phyloP scores from a whole-genome alignment of 2,329 filamentous ascomycete genomes.

The Purpureocillium lavendulum region DNA sequence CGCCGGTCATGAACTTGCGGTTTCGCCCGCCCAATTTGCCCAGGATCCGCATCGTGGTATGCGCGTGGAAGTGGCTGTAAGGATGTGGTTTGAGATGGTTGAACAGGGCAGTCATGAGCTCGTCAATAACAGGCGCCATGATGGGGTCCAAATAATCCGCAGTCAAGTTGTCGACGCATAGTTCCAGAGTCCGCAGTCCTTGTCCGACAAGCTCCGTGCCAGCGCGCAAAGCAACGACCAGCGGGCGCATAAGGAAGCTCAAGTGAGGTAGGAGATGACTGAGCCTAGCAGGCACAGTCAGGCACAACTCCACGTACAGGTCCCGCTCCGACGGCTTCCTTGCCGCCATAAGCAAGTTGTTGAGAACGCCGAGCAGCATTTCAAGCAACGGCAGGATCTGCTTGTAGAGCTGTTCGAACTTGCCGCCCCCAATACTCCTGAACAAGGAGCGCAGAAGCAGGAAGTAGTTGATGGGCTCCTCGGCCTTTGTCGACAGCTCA shows the following conservation, averaged over 20 bases:
- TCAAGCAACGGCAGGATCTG: conserved; percentile 93
- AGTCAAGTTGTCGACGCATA: conserved; percentile 96
- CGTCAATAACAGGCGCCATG: conserved; percentile 97
- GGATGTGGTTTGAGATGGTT: conserved; percentile 90
- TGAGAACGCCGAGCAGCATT: conserved; percentile 95
- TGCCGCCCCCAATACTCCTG: conserved; percentile 89
- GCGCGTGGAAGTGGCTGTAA: conserved; percentile 94
- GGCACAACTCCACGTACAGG: conserved; percentile 90
- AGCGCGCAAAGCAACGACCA: conserved; percentile 89
- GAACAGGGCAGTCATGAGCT: conserved; percentile 95
- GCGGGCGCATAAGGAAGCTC: conserved; percentile 91
- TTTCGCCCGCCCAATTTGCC: conserved; percentile 95
- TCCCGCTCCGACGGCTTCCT: conserved; percentile 86
- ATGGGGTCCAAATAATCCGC: conserved; percentile 97
- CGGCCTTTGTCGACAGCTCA: conserved; percentile 86
- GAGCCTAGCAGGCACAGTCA: conserved; percentile 88
- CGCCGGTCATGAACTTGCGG: conserved; percentile 87
- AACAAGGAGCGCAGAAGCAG: conserved; percentile 86
- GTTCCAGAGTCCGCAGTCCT: conserved; percentile 82
- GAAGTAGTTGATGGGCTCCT: conserved; percentile 99
- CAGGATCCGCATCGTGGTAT: conserved; percentile 94
- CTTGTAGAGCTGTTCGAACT: conserved; percentile 97
- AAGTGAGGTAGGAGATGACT: conserved; percentile 93
- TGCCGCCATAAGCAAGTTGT: conserved; percentile 85
- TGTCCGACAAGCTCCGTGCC: conserved; percentile 93